Base-by-base conservation (phyloP, 2,329 filamentous ascomycete species). In the Neopestalotiopsis rosae region DNA sequence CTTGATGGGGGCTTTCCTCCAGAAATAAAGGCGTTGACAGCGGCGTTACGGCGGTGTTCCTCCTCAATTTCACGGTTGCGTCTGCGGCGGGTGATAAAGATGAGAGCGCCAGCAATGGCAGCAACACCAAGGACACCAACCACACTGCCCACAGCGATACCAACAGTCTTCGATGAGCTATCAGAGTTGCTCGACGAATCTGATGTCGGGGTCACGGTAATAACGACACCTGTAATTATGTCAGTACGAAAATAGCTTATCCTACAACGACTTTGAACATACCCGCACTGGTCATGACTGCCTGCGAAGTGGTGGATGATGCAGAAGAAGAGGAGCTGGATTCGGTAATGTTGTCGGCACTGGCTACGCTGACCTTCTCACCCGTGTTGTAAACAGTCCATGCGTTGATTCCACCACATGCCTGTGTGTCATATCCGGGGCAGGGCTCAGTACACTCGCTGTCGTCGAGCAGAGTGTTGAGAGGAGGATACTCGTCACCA, bases 81-180 rank as follows among this genome's bases (percentile, higher is more conserved):
- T 82, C 89, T 91, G 72, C 91, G 90, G 67, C 94, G 92, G 74
- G 96, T 82, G 76, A 88, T 92, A 79, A 97, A 90, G 80, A 94
- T 91, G 5, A 86, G 82, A 66, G 88, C 94, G 59, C 90, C 94
- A 13, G 88, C 83, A 20, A 93, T 85, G 14, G 86, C 92, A 66
- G 85, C 88, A 4, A 94, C 76, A 1, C 83, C 92, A 2, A 97
- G 84, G 1, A 97, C 89, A 69, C 93, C 94, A 9, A 96, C 92
- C 2, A 98, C 95, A 1, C 94, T 93, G 70, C 95, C 95, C 10
- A 91, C 95, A 20, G 92, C 94, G 73, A 98, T 95, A 63, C 92
- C 94, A 52, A 90, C 92, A n/a, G 90, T 92, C 77, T 91, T 95
- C n/a, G 90, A 84, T 9, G 85, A 82, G 66, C 81, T 74, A 13